Conservation (phyloP, 2,329 filamentous ascomycete species). For the Aspergillus fructus region DNA sequence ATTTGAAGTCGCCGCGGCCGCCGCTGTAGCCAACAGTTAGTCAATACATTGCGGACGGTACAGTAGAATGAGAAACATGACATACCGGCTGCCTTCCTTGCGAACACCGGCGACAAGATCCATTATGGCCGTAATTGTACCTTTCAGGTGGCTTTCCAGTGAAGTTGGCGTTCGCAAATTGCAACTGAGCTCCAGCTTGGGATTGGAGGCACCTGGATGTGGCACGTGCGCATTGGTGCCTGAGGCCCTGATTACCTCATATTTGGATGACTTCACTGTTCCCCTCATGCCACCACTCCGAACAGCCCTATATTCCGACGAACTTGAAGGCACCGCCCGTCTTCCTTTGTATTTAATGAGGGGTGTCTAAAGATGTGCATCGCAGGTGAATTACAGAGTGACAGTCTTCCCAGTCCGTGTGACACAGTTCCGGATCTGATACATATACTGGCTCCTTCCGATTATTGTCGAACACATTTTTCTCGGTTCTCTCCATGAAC, state of each 20-base stretch:
- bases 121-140: slow-evolving; percentile 56
- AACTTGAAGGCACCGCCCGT: neutral
- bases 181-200: slow-evolving; percentile 2
- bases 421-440: slow-evolving; percentile 17
- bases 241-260: slow-evolving; percentile 15
- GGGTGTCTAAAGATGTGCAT: slow-evolving; percentile 8
- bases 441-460: slow-evolving; percentile 14
- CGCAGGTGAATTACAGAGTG: slow-evolving; percentile 5
- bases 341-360: neutral
- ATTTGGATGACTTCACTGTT: slow-evolving; percentile 21
- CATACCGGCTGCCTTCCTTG: slow-evolving; percentile 76
- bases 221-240: slow-evolving; percentile 23
- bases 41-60: neutral
- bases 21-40: slow-evolving; percentile 54
- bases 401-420: slow-evolving; percentile 11
- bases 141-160: neutral
- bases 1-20: slow-evolving; percentile 88
- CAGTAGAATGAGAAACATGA: neutral
- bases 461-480: neutral
- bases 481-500: neutral
- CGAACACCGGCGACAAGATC: slow-evolving; percentile 90
- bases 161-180: neutral
- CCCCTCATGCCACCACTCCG: neutral
- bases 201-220: neutral
- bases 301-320: neutral